Base-by-base conservation (phyloP, 2,329 filamentous ascomycete genomes). In the Neopestalotiopsis sp. region DNA sequence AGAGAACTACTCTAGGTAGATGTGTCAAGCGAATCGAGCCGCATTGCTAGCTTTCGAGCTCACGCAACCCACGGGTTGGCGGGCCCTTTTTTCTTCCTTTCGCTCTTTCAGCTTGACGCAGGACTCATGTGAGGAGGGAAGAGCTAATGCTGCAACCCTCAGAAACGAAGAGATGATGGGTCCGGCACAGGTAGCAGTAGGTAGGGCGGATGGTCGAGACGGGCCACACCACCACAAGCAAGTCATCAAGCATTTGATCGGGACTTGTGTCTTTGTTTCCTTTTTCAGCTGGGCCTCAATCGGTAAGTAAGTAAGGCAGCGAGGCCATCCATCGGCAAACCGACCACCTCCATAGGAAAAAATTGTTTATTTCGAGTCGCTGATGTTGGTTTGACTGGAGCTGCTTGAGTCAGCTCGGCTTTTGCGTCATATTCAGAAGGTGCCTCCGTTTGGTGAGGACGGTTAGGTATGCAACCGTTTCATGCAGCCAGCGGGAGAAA, bases 391-490 rank as follows among this genome's bases (percentile, higher is more conserved):
- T 53, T 34, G 14, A 20, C 30, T 42, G 28, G 34, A 14, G 34
- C 30, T 20, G 28, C 61, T 53, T 34, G 61, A 64, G 10, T 64
- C 61, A 64, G 61, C 61, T 53, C 61, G 61, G 40, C 40, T 49
- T 12, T 12, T 62, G 34, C 42, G 20, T 64, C 40, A n/a, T 20
- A 28, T 64, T 49, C 34, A 64, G 61, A 49, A 64, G 61, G 40
- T 64, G 40, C 12, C 30, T 59, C 57, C 30, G 24, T 20, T 24
- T 28, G 24, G 24, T 38, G 34, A 10, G 34, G 45, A 24, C 45
- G 45, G 34, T 38, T 38, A 38, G 34, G 57, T 59, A 59, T 59
- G 24, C 57, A 59, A 30, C 57, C 17, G 45, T 20, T n/a, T 53
- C 45, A 59, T 34, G 57, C 57, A 30, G 57, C 24, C 57, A 30